Base-by-base conservation (phyloP, 495 filamentous ascomycete species). In the Viridothelium virens region DNA sequence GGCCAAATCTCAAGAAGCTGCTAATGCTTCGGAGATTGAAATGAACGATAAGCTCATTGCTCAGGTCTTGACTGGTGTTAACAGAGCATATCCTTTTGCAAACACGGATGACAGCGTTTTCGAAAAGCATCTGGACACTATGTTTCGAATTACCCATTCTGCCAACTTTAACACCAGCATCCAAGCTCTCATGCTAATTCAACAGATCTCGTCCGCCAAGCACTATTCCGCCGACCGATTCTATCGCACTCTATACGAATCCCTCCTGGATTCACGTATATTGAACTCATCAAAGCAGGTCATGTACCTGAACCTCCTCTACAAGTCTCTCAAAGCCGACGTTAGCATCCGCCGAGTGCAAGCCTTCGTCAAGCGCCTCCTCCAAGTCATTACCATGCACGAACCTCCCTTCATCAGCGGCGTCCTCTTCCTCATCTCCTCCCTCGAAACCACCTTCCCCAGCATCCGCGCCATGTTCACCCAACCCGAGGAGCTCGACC, bases 91-190 rank as follows among this genome's bases (percentile, higher is more conserved):
- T 71, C 94, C 94, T 2, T 98, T 95, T 77, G 87, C 92, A 2
- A 87, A 87, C 69, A 84, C 89, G 2, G 90, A 95, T 68, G 85
- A 90, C 67, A 83, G 69, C 83, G 46, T 25, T 9, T 83, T 97
- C 65, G 89, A 93, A 68, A 88, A 87, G 66, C 92, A 97, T 68
- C 84, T 97, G 66, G 90, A 97, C 73, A 96, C 92, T 2, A 80
- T 98, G 38, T 98, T 97, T 82, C 84, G 85, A 69, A 92, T 98
- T 68, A 95, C 94, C 0, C 93, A 98, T 75, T 97, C 94, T 0
- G 91, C 94, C 12, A 98, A 97, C 74, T 97, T 98, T 81, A 97
- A 97, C 79, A 98, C 95, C 7, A 92, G 91, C 73, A 90, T 98
- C 38, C 94, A 97, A 75, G 94, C 94, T 41, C 79, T 98, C 65